Base-by-base conservation (phyloP, 2,329 filamentous ascomycete genomes). In the Verticillium tricorpus region DNA sequence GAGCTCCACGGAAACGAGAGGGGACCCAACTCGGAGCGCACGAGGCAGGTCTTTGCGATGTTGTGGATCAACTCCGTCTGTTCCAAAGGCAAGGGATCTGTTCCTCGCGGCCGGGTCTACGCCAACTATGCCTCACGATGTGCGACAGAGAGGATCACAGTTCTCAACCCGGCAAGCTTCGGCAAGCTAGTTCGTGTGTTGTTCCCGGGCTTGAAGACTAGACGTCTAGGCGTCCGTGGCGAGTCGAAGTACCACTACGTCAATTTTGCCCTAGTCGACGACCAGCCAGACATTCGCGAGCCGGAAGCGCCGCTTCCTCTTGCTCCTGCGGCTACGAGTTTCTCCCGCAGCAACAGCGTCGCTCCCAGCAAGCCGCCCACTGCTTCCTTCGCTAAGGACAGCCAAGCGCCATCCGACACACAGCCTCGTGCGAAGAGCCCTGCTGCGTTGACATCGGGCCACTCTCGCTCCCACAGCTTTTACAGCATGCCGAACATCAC, bases 191-290 rank as follows among this genome's bases (percentile, higher is more conserved):
- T 99, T 37, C 88, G 95, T 35, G 94, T 99, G 45, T 90, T 99
- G 59, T 99, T 98, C 69, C 94, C 95, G 0, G 94, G 93, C 52
- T 89, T 99, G 25, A 94, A 96, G 76, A 99, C 95, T 35, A 85
- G 95, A 63, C 86, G 95, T 66, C 82, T 99, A 14, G 95, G 95
- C 65, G 93, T 98, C 56, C 88, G 95, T 60, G 95, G 95, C 66
- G 94, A 98, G 78, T 99, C 95, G 15, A 99, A 99, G 74, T 99
- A 99, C 74, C 95, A 99, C 76, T 99, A 99, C 70, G 86, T 89
- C 56, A 88, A 88, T 70, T 89, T 89, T 69, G 79, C 79, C 14
- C 75, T 89, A 58, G 76, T 79, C 52, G 86, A 88, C 58, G 86
- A 88, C 62, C 78, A 83, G 60, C 74, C 79, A 4, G 82, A 84